These are phyloP conservation scores for Irpex sp. DNA, from an alignment of 1,284 basidiomycete genomes.

Conservation along the genomic window DNA sequence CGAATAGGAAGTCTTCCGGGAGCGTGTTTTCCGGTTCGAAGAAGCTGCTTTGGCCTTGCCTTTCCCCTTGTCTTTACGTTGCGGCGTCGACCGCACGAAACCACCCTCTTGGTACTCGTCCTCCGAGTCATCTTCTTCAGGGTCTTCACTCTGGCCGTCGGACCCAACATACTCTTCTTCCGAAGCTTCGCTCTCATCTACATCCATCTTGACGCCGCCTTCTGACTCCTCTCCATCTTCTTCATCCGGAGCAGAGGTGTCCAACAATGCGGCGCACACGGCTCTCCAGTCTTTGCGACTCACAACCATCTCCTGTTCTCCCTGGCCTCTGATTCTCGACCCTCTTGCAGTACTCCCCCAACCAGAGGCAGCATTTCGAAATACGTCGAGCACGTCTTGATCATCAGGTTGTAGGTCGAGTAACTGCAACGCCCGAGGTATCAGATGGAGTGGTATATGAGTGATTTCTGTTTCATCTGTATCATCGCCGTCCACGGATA, in stretches of 20 bases:
- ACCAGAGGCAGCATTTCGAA: conserved; percentile 67
- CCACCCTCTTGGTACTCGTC: conserved; percentile 31
- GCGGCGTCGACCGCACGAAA: conserved; percentile 10
- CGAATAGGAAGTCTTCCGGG: conserved; percentile 11
- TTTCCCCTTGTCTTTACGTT: conserved; percentile 1
- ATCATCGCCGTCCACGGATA: conserved; percentile 2
- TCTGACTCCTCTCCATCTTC: conserved; percentile 27
- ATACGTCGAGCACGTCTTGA: conserved; percentile 61
- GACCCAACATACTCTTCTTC: conserved; percentile 26
- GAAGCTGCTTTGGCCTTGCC: conserved; percentile 16
- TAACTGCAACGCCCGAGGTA: conserved; percentile 60
- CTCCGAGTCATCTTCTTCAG: conserved; percentile 21
- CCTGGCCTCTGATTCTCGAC: neutral
- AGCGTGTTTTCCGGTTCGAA: conserved; percentile 17
- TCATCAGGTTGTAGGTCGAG: conserved; percentile 67
- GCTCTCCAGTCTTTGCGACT: conserved; percentile 68
- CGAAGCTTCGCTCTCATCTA: conserved; percentile 22
- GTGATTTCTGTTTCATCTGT: neutral
- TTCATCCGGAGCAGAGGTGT: conserved; percentile 15
- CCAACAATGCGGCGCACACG: conserved; percentile 66
- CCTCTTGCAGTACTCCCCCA: conserved; percentile 36
- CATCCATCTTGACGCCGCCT: conserved; percentile 21
- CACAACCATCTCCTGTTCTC: conserved; percentile 30
- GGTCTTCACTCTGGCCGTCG: conserved; percentile 16
- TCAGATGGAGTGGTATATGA: conserved; percentile 49